Evolutionary conservation across 163 green algal species (phyloP), one percentile per base, ranked within the genome.

Genomic region (Chloromonas sp.): DNA sequence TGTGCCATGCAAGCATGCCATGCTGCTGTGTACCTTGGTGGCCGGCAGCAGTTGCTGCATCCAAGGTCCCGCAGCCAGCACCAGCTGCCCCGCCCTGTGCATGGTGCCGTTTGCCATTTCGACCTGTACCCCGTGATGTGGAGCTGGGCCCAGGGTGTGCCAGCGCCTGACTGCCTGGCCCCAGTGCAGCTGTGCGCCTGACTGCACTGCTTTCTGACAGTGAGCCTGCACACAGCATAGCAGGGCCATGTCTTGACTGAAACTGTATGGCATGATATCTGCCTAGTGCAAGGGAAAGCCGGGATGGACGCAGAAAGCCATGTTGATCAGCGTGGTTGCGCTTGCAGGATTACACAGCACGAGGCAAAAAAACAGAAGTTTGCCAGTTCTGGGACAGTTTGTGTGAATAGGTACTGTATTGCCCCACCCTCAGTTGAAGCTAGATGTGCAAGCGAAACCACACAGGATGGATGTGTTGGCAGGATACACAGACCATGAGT

Each of bases 51-150:
- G 79, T 15, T 88, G 77, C 0, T 77, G 57, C 2, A 87, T 88
- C 87, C 87, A 90, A 0, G 87, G 79, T 58, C 87, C 87, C n/a
- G 82, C 82, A 1, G 84, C 14, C 60, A 90, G 8, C 61, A 90
- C 82, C 79, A 83, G 58, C 59, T 82, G 61, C 70, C 79, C 1
- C 0, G 79, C 79, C 66, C 66, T 74, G 66, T 11, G 5, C 66
- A 74, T 74, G 5, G 66, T 74, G 5, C 66, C 5, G 66, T 11
- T 74, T 11, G 66, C 66, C 66, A 11, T 11, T 74, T 74, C 66
- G 5, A 15, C 66, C 66, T 5, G 5, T 74, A 11, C 5, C 66
- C 5, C 66, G 5, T 74, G 5, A 11, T 11, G 66, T 15, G 66
- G 66, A 74, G 66, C 66, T 74, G 11, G 66, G 66, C 66, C 5